Conservation (phyloP, 306 rosid genomes). For the Ceratonia siliqua region DNA sequence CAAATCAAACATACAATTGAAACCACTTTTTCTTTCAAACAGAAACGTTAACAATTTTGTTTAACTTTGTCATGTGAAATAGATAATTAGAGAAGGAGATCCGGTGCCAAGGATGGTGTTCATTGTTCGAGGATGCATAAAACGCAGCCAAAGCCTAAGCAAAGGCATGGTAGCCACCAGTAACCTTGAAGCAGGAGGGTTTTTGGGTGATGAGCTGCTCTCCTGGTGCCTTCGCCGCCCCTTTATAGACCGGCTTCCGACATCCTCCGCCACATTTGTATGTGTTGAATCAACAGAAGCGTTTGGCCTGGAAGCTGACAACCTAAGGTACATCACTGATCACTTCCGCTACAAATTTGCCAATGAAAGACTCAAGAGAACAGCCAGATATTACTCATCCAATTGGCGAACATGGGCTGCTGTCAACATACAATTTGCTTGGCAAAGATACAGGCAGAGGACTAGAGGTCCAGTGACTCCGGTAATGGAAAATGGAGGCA, state of each 20-base stretch:
- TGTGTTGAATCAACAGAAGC: slow-evolving; percentile 87
- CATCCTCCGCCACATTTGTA: slow-evolving; percentile 82
- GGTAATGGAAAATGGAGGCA: slow-evolving; percentile 48
- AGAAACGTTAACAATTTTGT: no score
- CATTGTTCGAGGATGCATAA: slow-evolving; percentile 77
- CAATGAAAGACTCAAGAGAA: slow-evolving; percentile 85
- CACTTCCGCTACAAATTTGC: slow-evolving; percentile 93
- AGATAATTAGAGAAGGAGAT: slow-evolving; percentile 97
- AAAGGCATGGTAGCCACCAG: slow-evolving; percentile 92
- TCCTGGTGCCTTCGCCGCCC: slow-evolving; percentile 96
- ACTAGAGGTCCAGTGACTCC: slow-evolving; percentile 79
- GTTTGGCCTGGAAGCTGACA: slow-evolving; percentile 64
- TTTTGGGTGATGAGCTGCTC: slow-evolving; percentile 88
- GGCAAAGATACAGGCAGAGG: slow-evolving; percentile 83
- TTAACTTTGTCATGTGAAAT: slow-evolving; percentile 33
- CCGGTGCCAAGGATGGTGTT: slow-evolving; percentile 89
- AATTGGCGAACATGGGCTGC: slow-evolving; percentile 99
- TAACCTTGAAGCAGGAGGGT: slow-evolving; percentile 81
- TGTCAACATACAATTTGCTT: slow-evolving; percentile 86
- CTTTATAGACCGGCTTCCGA: slow-evolving; percentile 75
- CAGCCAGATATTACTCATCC: slow-evolving; percentile 93
- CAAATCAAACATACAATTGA: not conserved
- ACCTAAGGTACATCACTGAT: slow-evolving; percentile 83
- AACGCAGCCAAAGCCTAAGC: slow-evolving; percentile 77
- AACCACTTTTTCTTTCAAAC: not conserved